Evolutionary conservation across 139 green algal species (phyloP).

Genomic region (Mychonastes homosphaera): DNA sequence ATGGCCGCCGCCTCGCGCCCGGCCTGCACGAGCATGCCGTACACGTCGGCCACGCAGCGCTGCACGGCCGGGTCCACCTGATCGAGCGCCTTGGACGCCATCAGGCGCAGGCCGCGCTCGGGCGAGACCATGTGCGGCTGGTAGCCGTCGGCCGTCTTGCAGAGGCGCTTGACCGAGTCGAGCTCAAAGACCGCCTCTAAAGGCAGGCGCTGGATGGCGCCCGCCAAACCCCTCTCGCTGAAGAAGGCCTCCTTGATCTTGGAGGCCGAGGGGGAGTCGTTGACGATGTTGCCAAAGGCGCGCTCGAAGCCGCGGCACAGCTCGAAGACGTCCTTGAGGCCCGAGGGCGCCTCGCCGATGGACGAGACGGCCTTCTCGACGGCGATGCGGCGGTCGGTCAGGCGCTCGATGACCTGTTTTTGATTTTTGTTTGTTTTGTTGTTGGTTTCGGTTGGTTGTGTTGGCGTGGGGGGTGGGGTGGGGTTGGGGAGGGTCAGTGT

Average conservation of each 20-base stretch:
- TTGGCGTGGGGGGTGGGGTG: too few relatives aligned
- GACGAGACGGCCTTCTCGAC: slow-evolving; percentile 66
- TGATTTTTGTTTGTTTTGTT: too few relatives aligned
- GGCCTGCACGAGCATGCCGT: slow-evolving; percentile 47
- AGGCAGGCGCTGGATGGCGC: slow-evolving; percentile 50
- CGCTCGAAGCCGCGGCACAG: slow-evolving; percentile 81
- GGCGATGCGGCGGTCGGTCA: slow-evolving; percentile 44
- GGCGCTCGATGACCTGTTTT: slow-evolving; percentile 52
- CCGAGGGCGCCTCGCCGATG: slow-evolving; percentile 55
- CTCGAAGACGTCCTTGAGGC: slow-evolving; percentile 70
- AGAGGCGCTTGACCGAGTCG: slow-evolving; percentile 72
- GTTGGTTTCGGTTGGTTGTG: too few relatives aligned
- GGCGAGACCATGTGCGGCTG: slow-evolving; percentile 77
- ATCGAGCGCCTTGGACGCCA: slow-evolving; percentile 57
- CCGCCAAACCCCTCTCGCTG: slow-evolving; percentile 39
- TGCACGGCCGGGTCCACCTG: slow-evolving; percentile 4
- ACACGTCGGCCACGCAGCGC: slow-evolving; percentile 48
- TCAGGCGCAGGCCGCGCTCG: slow-evolving; percentile 67
- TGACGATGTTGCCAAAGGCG: slow-evolving; percentile 59
- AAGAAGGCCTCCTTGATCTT: slow-evolving; percentile 66
- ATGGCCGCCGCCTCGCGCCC: slow-evolving; percentile 45
- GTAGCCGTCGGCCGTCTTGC: slow-evolving; percentile 70
- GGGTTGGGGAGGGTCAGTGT: too few relatives aligned
- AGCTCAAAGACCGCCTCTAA: slow-evolving; percentile 74
- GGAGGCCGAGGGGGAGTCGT: slow-evolving; percentile 56